phyloP scores from a whole-genome alignment of 768 basidiomycete genomes.

The Dioszegia aurantiaca region DNA sequence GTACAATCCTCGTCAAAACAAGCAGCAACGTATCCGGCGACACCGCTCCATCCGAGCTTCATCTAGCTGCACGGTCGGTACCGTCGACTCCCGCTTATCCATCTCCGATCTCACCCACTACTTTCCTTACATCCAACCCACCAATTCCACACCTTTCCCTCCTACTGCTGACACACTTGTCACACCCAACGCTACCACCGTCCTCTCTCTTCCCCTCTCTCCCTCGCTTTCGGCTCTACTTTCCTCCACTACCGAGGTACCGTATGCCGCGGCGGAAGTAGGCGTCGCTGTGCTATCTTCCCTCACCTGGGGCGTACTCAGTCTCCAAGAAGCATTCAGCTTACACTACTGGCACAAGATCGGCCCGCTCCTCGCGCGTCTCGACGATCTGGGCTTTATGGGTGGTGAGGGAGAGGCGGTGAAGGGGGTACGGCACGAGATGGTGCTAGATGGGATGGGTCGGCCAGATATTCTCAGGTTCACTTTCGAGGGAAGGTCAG shows the following conservation, averaged over 20 bases:
- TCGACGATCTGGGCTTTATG: slow-evolving; percentile 33
- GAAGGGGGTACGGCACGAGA: neutral
- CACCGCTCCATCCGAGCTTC: neutral
- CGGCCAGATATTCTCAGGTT: slow-evolving; percentile 34
- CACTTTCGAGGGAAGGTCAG: slow-evolving; percentile 30
- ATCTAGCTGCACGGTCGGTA: slow-evolving; percentile 7
- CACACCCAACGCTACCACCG: slow-evolving; percentile 29
- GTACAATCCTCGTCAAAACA: slow-evolving; percentile 15
- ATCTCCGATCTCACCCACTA: slow-evolving; percentile 25
- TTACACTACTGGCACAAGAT: slow-evolving; percentile 26
- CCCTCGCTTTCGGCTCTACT: slow-evolving; percentile 28
- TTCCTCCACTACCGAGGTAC: slow-evolving; percentile 16
- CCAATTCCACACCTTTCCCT: slow-evolving; percentile 17
- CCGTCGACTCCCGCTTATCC: slow-evolving; percentile 18
- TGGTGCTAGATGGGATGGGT: slow-evolving; percentile 23
- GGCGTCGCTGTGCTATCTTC: slow-evolving; percentile 31
- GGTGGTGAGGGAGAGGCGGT: slow-evolving; percentile 3
- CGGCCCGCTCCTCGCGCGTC: slow-evolving; percentile 31
- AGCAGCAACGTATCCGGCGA: neutral
- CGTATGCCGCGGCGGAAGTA: slow-evolving; percentile 29
- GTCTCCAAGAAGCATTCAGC: slow-evolving; percentile 30
- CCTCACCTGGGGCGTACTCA: slow-evolving; percentile 25
- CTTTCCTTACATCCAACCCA: slow-evolving; percentile 22
- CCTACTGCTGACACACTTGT: slow-evolving; percentile 29
- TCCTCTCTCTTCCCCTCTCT: slow-evolving; percentile 26